Percentiles rank a stretch among this genome's conserved stretches.
These are phyloP conservation scores for Trichoderma aggressivum DNA, from an alignment of 2,329 filamentous ascomycete genomes.

Conservation along the genomic window DNA sequence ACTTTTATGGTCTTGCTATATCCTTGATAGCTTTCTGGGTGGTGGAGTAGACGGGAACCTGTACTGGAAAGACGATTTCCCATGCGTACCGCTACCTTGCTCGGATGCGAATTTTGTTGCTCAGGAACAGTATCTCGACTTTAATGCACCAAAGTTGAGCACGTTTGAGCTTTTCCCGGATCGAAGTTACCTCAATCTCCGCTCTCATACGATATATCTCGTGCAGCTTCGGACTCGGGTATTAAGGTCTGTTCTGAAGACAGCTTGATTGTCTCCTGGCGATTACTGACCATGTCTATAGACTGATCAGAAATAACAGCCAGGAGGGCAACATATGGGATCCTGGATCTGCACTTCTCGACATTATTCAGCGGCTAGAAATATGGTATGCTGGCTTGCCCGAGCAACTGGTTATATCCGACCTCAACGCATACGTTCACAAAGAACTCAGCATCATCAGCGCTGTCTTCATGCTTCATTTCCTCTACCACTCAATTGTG, in stretches of 20 bases:
- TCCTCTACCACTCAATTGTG: conserved; percentile 6
- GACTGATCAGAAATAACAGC: background rate
- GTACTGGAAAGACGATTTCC: background rate
- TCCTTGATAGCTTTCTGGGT: conserved; percentile 6
- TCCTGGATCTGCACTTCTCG: conserved; percentile 8
- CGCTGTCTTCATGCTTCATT: conserved; percentile 10
- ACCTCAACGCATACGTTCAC: conserved; percentile 3
- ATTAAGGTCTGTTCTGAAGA: background rate
- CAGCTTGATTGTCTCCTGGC: background rate
- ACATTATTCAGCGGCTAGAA: background rate
- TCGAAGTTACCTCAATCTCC: background rate
- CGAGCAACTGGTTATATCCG: background rate
- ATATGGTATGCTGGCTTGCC: background rate
- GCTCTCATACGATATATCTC: conserved; percentile 7
- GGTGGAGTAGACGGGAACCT: conserved; percentile 8
- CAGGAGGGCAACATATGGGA: background rate
- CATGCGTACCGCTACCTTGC: background rate
- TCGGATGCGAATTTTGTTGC: conserved; percentile 8
- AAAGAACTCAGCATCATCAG: conserved; percentile 10
- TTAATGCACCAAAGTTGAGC: background rate
- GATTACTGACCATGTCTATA: background rate
- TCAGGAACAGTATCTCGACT: background rate
- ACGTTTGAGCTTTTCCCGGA: conserved; percentile 2
- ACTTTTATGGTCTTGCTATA: conserved; percentile 4
- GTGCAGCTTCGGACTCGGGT: conserved; percentile 8